Conservation (phyloP, 306 rosid species). For the Hylodesmum podocarpum region DNA sequence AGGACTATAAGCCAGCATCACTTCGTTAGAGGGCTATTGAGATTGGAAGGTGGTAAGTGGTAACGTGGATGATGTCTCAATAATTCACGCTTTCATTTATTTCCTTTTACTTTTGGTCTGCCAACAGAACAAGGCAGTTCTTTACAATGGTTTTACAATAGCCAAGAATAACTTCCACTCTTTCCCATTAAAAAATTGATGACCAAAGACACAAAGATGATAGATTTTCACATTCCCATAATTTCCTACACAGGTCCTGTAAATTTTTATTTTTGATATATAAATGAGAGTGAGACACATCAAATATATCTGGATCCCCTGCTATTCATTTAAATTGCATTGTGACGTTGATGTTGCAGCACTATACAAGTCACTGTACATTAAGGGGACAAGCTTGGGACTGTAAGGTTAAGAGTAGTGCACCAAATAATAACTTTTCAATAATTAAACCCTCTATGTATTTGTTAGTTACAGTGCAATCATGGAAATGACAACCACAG, state of each 20-base stretch:
- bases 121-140: slow-evolving; percentile 17
- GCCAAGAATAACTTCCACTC: background rate
- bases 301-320: slow-evolving; percentile 9
- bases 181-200: background rate
- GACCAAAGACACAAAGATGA: background rate
- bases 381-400: slow-evolving; percentile 20
- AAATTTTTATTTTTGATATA: background rate
- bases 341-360: slow-evolving; percentile 32
- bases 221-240: background rate
- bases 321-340: slow-evolving; percentile 3
- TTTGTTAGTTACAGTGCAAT: slow-evolving; percentile 19
- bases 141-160: background rate
- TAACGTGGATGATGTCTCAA: slow-evolving; percentile 32
- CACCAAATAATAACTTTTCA: slow-evolving; percentile 12
- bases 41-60: slow-evolving; percentile 1
- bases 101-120: slow-evolving; percentile 24
- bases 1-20: background rate
- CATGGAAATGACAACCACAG: slow-evolving; percentile 20
- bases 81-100: slow-evolving; percentile 30
- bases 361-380: slow-evolving; percentile 19
- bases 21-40: slow-evolving; percentile 27
- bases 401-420: slow-evolving; percentile 14
- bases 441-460: slow-evolving; percentile 1
- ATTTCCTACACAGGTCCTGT: background rate
- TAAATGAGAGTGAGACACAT: slow-evolving; percentile 11